Percentiles rank a stretch among this genome's conserved stretches.
phyloP scores from a whole-genome alignment of 2,329 filamentous ascomycete genomes.

The Fusarium pilosicola region DNA sequence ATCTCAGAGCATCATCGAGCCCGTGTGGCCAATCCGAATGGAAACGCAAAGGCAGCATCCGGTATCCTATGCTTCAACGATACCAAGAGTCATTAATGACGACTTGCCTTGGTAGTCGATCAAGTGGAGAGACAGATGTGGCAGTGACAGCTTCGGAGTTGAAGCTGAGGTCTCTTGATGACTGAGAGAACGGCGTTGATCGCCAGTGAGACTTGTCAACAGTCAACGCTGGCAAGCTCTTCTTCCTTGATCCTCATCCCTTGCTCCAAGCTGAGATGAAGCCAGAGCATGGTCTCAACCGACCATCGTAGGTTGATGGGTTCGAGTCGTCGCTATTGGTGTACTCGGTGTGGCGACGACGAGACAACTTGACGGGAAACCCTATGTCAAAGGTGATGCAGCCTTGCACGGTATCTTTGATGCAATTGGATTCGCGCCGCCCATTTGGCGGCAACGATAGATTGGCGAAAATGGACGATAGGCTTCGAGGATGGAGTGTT shows the following conservation, averaged over 20 bases:
- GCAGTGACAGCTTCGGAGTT: too few relatives aligned
- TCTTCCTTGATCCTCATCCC: accelerated
- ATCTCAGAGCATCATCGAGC: too few relatives aligned
- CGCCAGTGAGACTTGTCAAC: neutral
- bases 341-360: neutral
- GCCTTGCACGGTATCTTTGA: neutral
- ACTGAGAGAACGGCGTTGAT: too few relatives aligned
- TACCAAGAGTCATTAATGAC: neutral
- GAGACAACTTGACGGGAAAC: neutral
- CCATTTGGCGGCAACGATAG: too few relatives aligned
- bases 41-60: too few relatives aligned
- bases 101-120: neutral
- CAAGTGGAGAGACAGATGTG: neutral
- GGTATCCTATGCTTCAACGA: neutral
- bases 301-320: too few relatives aligned
- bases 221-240: neutral
- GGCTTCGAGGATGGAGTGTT: neutral
- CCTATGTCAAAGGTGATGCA: neutral
- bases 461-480: too few relatives aligned
- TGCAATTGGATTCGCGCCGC: too few relatives aligned
- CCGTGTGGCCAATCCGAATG: too few relatives aligned
- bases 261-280: neutral
- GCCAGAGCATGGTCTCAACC: neutral
- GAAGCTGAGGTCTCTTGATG: neutral
- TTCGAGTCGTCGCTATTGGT: neutral